phyloP scores from a whole-genome alignment of 2,329 filamentous ascomycete genomes.

The Thyridium curvatum region DNA sequence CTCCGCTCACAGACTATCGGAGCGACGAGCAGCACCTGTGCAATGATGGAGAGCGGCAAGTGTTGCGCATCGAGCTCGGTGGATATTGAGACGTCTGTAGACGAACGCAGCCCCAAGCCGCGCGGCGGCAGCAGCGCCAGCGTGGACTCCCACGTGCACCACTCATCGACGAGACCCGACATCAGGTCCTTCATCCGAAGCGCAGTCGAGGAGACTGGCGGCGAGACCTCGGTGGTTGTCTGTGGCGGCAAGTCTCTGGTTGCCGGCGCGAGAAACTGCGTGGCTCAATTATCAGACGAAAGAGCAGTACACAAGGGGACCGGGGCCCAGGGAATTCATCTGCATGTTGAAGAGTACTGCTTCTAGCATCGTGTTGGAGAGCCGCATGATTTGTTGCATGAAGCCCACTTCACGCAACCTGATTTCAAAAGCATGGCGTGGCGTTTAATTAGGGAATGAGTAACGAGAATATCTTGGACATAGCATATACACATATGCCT shows the following conservation, averaged over 20 bases:
- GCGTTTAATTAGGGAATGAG: too few species aligned
- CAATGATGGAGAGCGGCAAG: too few species aligned
- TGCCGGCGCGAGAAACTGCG: slow-evolving; percentile 45
- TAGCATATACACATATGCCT: too few species aligned
- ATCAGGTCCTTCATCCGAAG: slow-evolving; percentile 43
- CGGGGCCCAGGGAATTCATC: slow-evolving; percentile 54
- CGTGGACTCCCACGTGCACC: slow-evolving; percentile 32
- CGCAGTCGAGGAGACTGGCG: slow-evolving; percentile 50
- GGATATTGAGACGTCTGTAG: slow-evolving; percentile 19
- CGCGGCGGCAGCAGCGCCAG: slow-evolving; percentile 15
- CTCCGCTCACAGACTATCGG: too few species aligned
- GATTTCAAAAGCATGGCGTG: too few species aligned
- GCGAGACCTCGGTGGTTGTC: slow-evolving; percentile 55
- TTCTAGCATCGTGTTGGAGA: slow-evolving; percentile 13
- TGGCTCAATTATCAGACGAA: slow-evolving; percentile 51
- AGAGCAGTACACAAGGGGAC: slow-evolving; percentile 59
- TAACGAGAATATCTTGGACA: too few species aligned
- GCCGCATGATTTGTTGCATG: too few species aligned
- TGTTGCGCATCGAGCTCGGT: slow-evolving; percentile 1
- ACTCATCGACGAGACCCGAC: slow-evolving; percentile 41
- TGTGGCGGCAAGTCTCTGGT: slow-evolving; percentile 53
- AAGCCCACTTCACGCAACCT: too few species aligned
- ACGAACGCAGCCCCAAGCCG: not conserved
- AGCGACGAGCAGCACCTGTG: too few species aligned
- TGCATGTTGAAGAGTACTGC: slow-evolving; percentile 54